Evolutionary conservation across 352 stramenopile species (phyloP), one percentile per base, ranked within the genome.

Genomic region (Globisporangium cystogenes): DNA sequence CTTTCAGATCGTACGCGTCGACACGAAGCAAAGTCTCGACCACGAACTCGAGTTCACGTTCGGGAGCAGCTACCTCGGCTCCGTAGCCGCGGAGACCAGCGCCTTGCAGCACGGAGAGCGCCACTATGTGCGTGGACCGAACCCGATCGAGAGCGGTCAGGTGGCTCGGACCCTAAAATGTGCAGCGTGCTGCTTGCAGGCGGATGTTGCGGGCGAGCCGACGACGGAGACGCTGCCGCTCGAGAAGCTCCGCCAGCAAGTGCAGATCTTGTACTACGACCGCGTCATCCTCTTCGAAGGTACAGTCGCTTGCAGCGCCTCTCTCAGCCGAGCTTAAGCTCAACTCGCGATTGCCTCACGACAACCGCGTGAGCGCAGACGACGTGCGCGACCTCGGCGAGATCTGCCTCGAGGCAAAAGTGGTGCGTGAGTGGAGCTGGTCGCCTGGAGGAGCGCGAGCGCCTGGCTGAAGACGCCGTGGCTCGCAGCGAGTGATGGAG

Each of bases 331-430:
- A n/a, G n/a, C n/a, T n/a, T n/a, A n/a, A n/a, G n/a, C n/a, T n/a
- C n/a, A n/a, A n/a, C n/a, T 36, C 31, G 31, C 31, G 31, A 36
- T 36, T 1, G 31, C 11, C 12, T 6, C 4, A 18, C 31, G 20
- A 27, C 51, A 10, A 42, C 15, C 16, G 65, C 51, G 0, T 12
- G 40, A 37, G 4, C 41, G 16, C 41, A 87, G 76, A 87, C 53
- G 76, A 87, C 41, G 69, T 87, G 36, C 64, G 76, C 37, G 76
- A 87, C 43, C 55, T 84, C 2, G 76, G 76, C 3, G 76, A 87
- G 41, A 85, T 87, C 55, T 82, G 72, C 35, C 48, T 84, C 31
- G 74, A 79, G 59, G 68, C 72, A 40, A 74, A 78, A 60, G 68
- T 75, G 21, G 76, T 86, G 65, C 51, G 69, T 56, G 18, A 3